Evolutionary conservation across 257 asterid species (phyloP).

Genomic region (Przewalskia tangutica): DNA sequence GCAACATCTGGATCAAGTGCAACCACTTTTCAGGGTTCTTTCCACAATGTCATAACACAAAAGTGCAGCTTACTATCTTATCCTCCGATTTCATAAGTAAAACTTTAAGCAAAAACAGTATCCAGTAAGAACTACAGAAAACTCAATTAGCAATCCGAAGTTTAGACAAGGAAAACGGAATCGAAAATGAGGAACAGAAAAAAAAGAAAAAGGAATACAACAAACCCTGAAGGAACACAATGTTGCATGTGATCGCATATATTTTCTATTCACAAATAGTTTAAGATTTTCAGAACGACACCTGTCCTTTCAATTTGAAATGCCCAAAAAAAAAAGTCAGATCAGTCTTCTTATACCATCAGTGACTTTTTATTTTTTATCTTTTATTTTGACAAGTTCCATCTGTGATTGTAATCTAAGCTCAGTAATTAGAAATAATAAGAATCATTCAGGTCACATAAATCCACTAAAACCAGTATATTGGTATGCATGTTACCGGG

Average conservation of each 20-base stretch:
- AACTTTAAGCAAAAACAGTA: background rate
- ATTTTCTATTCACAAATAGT: background rate
- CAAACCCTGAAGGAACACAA: background rate
- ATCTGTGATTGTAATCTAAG: background rate
- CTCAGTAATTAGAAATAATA: background rate
- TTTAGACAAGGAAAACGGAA: background rate
- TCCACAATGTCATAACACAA: background rate
- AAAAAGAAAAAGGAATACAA: no score
- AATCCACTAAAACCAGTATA: background rate
- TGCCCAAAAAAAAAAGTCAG: background rate
- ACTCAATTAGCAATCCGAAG: background rate
- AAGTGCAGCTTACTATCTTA: background rate
- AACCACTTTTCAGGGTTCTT: background rate
- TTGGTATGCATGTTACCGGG: slow-evolving; percentile 50
- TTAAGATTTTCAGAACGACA: background rate
- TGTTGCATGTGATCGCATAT: background rate
- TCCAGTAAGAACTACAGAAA: background rate
- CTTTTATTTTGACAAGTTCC: background rate
- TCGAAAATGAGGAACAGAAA: background rate
- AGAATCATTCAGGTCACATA: background rate
- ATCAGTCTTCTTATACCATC: background rate
- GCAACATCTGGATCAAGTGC: background rate
- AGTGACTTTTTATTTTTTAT: background rate
- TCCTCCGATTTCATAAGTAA: background rate
- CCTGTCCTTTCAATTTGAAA: background rate